Base-by-base conservation (phyloP, 2,329 filamentous ascomycete genomes). In the Fusarium sp. region DNA sequence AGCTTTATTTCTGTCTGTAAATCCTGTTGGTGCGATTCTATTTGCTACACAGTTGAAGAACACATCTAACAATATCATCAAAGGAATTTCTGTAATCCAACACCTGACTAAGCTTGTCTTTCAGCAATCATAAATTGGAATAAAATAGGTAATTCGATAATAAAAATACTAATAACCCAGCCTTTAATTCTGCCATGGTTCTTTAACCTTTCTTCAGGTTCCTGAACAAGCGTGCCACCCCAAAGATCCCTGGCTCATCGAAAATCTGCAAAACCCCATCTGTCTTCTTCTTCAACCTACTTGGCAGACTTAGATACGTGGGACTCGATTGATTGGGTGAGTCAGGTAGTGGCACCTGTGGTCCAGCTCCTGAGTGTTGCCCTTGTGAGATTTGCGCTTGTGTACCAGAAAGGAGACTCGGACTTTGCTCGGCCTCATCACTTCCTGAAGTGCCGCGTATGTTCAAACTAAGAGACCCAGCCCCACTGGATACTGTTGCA, bases 141-240 rank as follows among this genome's bases (percentile, higher is more conserved):
- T 7, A 12, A 16, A 5, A 5, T 6, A 24, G 6, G 0, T 26
- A 13, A 4, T 18, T 18, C 11, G 16, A 11, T 26, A 13, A 2
- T 41, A 8, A n/a, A 2, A n/a, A 41, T 41, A 15, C 39, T 16
- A 6, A 10, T n/a, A 6, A n/a, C 8, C 14, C n/a, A 12, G n/a
- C 14, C 9, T n/a, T 24, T 10, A 13, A 9, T 13, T 12, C 7
- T 20, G 9, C 15, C 7, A 26, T 26, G 13, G n/a, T 42, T 24
- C 39, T 15, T 44, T 3, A 44, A 6, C 24, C 12, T 20, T 20
- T 45, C 24, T 10, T 45, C 24, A 7, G 24, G 24, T 26, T 44
- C 24, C 20, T 45, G 24, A 20, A 45, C 42, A 45, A 14, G 28
- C 16, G 18, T 28, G 42, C 12, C 18, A 14, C 24, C 5, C 42